Evolutionary conservation across 78 protist species (phyloP), one percentile per base, ranked within the genome.

Genomic region (Cavenderia fasciculata): DNA sequence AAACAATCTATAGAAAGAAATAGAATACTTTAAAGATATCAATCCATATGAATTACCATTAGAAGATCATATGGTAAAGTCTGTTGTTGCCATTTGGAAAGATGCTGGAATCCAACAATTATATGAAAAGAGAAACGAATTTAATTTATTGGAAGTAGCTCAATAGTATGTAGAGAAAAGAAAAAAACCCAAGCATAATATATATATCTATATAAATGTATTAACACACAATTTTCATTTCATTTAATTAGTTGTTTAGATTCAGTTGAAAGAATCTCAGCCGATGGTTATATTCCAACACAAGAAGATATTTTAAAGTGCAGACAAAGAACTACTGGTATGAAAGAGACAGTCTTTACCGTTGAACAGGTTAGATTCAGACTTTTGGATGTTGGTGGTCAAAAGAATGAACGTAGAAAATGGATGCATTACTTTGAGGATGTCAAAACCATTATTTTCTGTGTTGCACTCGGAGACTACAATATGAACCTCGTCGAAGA

Each of bases 301-400:
- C 92, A 88, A 72, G 95, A 96, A 25, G 99, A 97, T 61, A 73
- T 97, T 33, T 95, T 97, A 34, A 93, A 94, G 47, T 49, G 94
- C 18, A 94, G 99, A 19, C 96, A 94, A 56, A 87, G 94, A 57
- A 97, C 99, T 16, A 91, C 95, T 29, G 99, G 99, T 16, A 96
- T 97, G 68, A 77, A 82, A 34, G 98, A 96, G 84, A 91, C 87
- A 19, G 44, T 63, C 36, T 97, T 97, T 46, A 2, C 4, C 18
- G 75, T 94, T 54, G 65, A 87, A 1, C 78, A 54, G 68, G 16
- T 38, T 31, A 44, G 21, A 47, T 96, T 91, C 92, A 88, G 95
- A 29, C 46, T 97, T 65, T 61, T 94, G 21, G 99, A 97, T 68
- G 98, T 97, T 16, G 99, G 99, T 43, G 99, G 99, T 33, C 99